Evolutionary conservation across 2,329 filamentous ascomycete species (phyloP).

Genomic region (Penicillium crustosum): DNA sequence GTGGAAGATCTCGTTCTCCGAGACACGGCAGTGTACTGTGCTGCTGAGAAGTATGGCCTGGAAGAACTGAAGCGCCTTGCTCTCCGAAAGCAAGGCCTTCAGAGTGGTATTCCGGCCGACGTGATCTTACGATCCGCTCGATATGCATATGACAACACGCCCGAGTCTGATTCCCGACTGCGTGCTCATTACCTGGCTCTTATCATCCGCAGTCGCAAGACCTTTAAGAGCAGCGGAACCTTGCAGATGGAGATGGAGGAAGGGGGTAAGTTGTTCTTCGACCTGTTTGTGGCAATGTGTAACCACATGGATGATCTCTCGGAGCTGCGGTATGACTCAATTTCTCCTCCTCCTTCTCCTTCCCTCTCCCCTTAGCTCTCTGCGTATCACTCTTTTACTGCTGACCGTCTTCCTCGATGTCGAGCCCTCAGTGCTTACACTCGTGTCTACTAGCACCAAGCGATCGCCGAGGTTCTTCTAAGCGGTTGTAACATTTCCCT

Average conservation of each 20-base stretch:
- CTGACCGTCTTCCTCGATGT: constrained; percentile 13
- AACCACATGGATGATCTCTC: constrained; percentile 97
- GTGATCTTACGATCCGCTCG: constrained; percentile 89
- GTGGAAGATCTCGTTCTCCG: constrained; percentile 76
- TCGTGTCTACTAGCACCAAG: constrained; percentile 45
- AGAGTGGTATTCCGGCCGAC: constrained; percentile 86
- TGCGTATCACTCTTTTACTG: constrained; percentile 21
- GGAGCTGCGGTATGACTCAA: constrained; percentile 69
- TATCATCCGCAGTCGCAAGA: constrained; percentile 95
- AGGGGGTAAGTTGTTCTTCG: constrained; percentile 94
- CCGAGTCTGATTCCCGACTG: constrained; percentile 85
- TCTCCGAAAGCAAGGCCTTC: constrained; percentile 90
- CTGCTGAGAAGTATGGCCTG: constrained; percentile 84
- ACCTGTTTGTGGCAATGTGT: constrained; percentile 96
- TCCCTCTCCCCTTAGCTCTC: constrained; percentile 14
- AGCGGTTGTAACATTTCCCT: constrained; percentile 27
- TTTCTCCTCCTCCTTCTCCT: constrained; percentile 1
- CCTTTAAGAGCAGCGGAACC: constrained; percentile 96
- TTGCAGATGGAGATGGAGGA: constrained; percentile 99
- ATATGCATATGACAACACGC: constrained; percentile 94
- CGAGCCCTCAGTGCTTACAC: constrained; percentile 19
- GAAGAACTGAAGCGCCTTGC: constrained; percentile 89
- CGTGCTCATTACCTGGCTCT: constrained; percentile 96
- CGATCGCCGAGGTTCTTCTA: constrained; percentile 57
- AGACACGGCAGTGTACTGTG: constrained; percentile 93